These are phyloP conservation scores for Cladosporium sp. DNA, from an alignment of 2,329 filamentous ascomycete genomes.

Conservation along the genomic window DNA sequence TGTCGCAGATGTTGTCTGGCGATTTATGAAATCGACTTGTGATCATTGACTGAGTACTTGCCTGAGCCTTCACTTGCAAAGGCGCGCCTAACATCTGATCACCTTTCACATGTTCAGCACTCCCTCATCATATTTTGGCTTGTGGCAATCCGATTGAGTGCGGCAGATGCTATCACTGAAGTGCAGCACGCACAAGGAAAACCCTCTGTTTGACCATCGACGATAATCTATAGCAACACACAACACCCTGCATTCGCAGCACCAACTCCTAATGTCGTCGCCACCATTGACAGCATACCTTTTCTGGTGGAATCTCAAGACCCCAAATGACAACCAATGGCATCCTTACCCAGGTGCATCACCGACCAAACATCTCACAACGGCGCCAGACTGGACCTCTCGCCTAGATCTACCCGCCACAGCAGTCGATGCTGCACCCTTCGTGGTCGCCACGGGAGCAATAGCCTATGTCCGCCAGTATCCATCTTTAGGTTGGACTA, in stretches of 20 bases:
- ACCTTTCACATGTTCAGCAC: not conserved
- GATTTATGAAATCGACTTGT: too few relatives aligned
- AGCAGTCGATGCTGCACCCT: conserved; percentile 27
- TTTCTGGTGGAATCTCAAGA: conserved; percentile 31
- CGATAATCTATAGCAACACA: too few relatives aligned
- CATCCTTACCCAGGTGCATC: conserved; percentile 22
- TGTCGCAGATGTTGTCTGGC: not conserved
- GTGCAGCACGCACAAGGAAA: too few relatives aligned
- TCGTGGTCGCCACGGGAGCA: conserved; percentile 24
- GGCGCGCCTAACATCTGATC: not conserved
- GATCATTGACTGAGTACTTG: too few relatives aligned
- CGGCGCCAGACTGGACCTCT: conserved; percentile 18
- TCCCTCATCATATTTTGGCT: too few relatives aligned
- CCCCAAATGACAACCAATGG: conserved; percentile 26
- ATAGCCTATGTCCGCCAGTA: conserved; percentile 25
- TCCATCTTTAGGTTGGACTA: conserved; percentile 26
- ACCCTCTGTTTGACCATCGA: too few relatives aligned
- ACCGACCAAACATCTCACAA: conserved; percentile 16
- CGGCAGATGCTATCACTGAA: too few relatives aligned
- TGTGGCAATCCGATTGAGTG: too few relatives aligned
- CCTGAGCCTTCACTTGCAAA: not conserved
- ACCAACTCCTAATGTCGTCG: not conserved
- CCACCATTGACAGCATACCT: conserved; percentile 17
- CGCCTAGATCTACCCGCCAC: conserved; percentile 27
- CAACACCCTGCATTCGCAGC: not conserved